These are phyloP conservation scores for Calonectria multiphialidica DNA, from an alignment of 2,329 filamentous ascomycete genomes.

Conservation along the genomic window DNA sequence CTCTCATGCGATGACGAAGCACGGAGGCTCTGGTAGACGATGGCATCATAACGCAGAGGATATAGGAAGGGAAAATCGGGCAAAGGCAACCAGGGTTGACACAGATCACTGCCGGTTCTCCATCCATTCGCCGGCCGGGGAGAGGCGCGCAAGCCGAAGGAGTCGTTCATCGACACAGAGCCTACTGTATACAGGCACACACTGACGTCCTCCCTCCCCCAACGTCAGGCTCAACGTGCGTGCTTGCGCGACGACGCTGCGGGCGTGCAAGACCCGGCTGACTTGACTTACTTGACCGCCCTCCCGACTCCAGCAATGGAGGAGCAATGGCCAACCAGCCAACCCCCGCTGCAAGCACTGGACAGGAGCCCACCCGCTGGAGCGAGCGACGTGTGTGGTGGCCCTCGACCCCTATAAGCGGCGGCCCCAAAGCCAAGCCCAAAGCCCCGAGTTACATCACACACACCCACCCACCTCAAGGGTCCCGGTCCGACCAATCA, in stretches of 20 bases:
- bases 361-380: background rate
- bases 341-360: background rate
- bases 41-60: background rate
- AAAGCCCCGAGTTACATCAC: conserved; percentile 38
- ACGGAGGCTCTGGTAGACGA: background rate
- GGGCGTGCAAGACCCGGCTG: background rate
- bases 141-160: no score
- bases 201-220: background rate
- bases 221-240: background rate
- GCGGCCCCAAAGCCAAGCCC: conserved; percentile 26
- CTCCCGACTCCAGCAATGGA: no score
- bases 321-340: conserved; percentile 10
- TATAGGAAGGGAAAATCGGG: background rate
- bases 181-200: background rate
- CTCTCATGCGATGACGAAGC: conserved; percentile 1
- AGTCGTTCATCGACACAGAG: no score
- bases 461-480: conserved; percentile 15
- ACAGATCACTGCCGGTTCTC: background rate
- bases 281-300: conserved; percentile 28
- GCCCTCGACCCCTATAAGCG: conserved; percentile 12
- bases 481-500: background rate
- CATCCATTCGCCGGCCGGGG: background rate
- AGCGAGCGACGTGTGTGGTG: background rate
- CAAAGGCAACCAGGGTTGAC: background rate
- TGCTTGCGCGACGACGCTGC: background rate